A percentile compares a stretch with the other conserved stretches of the same genome.
phyloP scores from a whole-genome alignment of 805 yeast genomes.

The Wickerhamiella cacticola region DNA sequence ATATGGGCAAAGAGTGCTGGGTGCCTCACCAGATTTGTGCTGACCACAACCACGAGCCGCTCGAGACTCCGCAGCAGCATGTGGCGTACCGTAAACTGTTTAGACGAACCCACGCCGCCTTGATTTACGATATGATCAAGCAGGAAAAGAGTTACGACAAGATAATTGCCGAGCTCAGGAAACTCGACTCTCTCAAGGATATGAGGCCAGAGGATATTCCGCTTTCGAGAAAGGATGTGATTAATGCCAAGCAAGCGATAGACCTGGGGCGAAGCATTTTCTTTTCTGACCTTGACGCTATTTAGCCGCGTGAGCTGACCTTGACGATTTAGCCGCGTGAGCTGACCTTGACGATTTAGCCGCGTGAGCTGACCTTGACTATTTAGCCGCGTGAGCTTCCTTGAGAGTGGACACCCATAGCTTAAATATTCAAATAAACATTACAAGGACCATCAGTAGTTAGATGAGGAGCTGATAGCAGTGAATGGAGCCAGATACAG shows the following conservation, averaged over 20 bases:
- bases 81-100: background rate
- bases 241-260: background rate
- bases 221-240: background rate
- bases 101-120: background rate
- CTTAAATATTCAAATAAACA: too few species aligned
- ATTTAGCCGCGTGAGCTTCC: too few species aligned
- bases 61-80: background rate
- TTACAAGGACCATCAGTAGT: too few species aligned
- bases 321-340: too few species aligned
- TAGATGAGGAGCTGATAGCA: too few species aligned
- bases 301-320: too few species aligned
- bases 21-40: background rate
- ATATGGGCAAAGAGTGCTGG: background rate
- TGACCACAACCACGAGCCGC: background rate
- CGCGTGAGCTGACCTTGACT: too few species aligned
- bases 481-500: too few species aligned
- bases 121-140: background rate
- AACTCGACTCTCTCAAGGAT: background rate
- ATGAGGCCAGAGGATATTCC: background rate
- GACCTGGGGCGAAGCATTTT: background rate
- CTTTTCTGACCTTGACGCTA: too few species aligned
- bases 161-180: background rate
- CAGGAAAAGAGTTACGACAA: background rate
- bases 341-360: too few species aligned
- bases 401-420: too few species aligned